Evolutionary conservation across 495 filamentous ascomycete species (phyloP).

Genomic region (Bombardia bombarda): DNA sequence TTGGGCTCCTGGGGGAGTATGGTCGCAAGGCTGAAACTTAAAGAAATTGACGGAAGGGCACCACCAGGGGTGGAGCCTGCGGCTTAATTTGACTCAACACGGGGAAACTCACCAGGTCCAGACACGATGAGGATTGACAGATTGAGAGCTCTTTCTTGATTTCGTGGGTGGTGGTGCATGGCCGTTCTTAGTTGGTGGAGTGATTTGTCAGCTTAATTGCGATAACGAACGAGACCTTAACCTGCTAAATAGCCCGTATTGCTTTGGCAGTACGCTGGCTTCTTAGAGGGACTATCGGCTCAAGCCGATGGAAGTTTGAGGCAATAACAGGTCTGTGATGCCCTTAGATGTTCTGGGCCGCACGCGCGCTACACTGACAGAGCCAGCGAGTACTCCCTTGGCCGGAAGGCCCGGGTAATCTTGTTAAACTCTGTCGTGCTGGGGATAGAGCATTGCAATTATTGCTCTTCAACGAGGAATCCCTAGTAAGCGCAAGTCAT

Average conservation of each 20-base stretch:
- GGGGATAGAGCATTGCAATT: constrained; percentile 61
- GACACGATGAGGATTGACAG: constrained; percentile 60
- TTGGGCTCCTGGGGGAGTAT: constrained; percentile 68
- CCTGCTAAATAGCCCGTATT: constrained; percentile 60
- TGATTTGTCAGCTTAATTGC: constrained; percentile 72
- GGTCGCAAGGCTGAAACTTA: constrained; percentile 66
- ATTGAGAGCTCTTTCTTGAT: constrained; percentile 60
- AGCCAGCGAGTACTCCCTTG: constrained; percentile 63
- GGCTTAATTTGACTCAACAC: constrained; percentile 66
- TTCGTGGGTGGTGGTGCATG: constrained; percentile 58
- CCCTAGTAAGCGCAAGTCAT: constrained; percentile 68
- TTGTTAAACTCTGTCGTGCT: not conserved
- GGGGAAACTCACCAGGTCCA: constrained; percentile 62
- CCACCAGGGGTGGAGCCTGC: constrained; percentile 52
- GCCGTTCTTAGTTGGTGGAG: constrained; percentile 61
- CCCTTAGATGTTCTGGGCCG: constrained; percentile 67
- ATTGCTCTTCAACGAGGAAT: constrained; percentile 76
- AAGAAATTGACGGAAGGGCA: constrained; percentile 45
- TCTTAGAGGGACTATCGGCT: constrained; percentile 42
- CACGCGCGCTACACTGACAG: constrained; percentile 66
- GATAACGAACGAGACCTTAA: constrained; percentile 62
- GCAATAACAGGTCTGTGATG: constrained; percentile 67
- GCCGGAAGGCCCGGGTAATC: constrained; percentile 51
- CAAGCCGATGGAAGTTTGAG: constrained; percentile 63
- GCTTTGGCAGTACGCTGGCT: constrained; percentile 57